These are phyloP conservation scores for Puccinia horiana DNA, from an alignment of 1,284 basidiomycete species.

Conservation along the genomic window DNA sequence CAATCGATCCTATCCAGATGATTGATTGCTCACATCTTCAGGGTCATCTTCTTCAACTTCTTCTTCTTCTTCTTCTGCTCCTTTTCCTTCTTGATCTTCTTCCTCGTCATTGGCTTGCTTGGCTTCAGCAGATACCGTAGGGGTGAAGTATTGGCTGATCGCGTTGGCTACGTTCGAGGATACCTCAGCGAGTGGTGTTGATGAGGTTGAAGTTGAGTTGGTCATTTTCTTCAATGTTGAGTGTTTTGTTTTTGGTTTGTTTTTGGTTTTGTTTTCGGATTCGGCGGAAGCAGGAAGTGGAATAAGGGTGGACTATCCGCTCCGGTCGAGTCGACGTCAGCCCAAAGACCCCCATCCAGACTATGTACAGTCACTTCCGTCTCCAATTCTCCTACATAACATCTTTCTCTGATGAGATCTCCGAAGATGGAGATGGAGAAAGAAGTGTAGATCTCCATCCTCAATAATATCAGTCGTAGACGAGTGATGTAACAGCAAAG, in stretches of 20 bases:
- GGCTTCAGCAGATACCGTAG: slow-evolving; percentile 42
- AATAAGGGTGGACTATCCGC: not conserved
- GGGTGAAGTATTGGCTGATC: slow-evolving; percentile 32
- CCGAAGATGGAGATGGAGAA: too few relatives aligned
- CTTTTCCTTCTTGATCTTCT: slow-evolving; percentile 9
- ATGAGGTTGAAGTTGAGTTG: not conserved
- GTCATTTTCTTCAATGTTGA: not conserved
- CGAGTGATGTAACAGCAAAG: too few relatives aligned
- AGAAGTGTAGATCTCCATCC: too few relatives aligned
- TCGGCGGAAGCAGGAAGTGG: slow-evolving; percentile 1
- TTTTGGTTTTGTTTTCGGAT: not conserved
- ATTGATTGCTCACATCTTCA: slow-evolving; percentile 34
- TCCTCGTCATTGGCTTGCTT: not conserved
- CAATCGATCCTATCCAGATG: not conserved
- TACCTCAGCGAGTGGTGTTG: slow-evolving; percentile 18
- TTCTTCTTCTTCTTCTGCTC: slow-evolving; percentile 27
- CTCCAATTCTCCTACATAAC: too few relatives aligned
- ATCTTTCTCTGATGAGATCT: too few relatives aligned
- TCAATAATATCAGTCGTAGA: too few relatives aligned
- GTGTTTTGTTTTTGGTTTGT: not conserved
- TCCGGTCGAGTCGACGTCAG: not conserved
- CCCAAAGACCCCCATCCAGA: not conserved
- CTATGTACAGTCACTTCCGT: not conserved
- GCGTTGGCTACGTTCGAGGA: slow-evolving; percentile 29
- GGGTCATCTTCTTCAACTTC: slow-evolving; percentile 44